Evolutionary conservation across 2,329 filamentous ascomycete genomes (phyloP).

Genomic region (Cadophora sp.): DNA sequence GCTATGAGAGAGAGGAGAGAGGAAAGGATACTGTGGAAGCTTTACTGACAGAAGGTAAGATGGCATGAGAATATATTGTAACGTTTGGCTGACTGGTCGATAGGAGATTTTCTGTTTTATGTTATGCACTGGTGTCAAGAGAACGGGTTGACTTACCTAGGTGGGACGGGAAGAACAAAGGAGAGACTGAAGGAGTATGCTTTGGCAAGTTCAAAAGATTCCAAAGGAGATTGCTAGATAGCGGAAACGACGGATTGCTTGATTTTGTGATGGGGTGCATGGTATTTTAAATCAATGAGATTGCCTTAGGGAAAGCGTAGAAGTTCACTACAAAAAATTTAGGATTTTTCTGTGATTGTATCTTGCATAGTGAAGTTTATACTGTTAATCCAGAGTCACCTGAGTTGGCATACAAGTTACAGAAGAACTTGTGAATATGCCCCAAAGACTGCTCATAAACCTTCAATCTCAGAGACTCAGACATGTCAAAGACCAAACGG

Average conservation of each 20-base stretch:
- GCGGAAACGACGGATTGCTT: background rate
- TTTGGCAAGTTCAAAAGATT: too few species aligned
- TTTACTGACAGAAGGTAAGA: slow-evolving; percentile 4
- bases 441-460: too few species aligned
- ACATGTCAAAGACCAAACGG: too few species aligned
- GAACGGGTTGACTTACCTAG: background rate
- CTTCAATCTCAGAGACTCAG: too few species aligned
- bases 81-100: background rate
- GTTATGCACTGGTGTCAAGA: background rate
- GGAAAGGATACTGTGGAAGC: background rate
- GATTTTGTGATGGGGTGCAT: background rate
- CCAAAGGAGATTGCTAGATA: background rate
- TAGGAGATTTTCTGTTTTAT: slow-evolving; percentile 5
- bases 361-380: too few species aligned
- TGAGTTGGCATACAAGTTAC: too few species aligned
- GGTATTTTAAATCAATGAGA: background rate
- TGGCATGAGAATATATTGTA: background rate
- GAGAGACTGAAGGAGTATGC: slow-evolving; percentile 2
- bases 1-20: background rate
- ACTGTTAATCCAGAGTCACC: too few species aligned
- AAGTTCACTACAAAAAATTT: too few species aligned
- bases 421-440: too few species aligned
- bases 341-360: too few species aligned
- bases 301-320: too few species aligned
- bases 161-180: slow-evolving; percentile 1